Percentiles rank a stretch among this genome's conserved stretches.
Evolutionary conservation across 1,284 basidiomycete species (phyloP).

Genomic region (Puccinia hordei): DNA sequence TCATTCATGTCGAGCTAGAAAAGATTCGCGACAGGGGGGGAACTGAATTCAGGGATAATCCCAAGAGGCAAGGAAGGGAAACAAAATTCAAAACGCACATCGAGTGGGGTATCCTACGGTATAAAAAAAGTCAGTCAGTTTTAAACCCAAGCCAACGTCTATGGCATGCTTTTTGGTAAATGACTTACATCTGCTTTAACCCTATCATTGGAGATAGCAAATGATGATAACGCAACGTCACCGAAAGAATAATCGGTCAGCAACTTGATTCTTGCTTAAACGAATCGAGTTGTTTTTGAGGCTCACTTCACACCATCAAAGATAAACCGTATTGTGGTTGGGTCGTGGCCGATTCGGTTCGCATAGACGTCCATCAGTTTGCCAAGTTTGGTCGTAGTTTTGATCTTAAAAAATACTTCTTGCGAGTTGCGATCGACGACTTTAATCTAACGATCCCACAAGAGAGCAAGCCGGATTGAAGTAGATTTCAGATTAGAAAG

Average conservation of each 20-base stretch:
- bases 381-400: slow-evolving; percentile 86
- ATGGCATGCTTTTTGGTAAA: too few relatives aligned
- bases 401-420: slow-evolving; percentile 98
- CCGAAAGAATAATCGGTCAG: neutral
- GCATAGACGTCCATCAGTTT: slow-evolving; percentile 93
- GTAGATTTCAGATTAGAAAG: neutral
- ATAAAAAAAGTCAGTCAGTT: neutral
- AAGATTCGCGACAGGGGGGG: neutral
- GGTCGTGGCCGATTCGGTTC: slow-evolving; percentile 66
- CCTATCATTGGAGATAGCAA: slow-evolving; percentile 15
- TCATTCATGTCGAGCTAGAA: slow-evolving; percentile 44
- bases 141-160: neutral
- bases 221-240: neutral
- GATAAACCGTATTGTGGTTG: slow-evolving; percentile 40
- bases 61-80: neutral
- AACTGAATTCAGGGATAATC: neutral
- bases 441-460: slow-evolving; percentile 22
- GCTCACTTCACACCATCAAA: slow-evolving; percentile 47
- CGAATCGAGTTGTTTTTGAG: neutral
- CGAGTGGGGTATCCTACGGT: slow-evolving; percentile 41
- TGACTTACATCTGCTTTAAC: slow-evolving; percentile 40
- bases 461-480: neutral
- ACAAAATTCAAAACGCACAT: slow-evolving; percentile 20
- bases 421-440: slow-evolving; percentile 76
- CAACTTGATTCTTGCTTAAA: neutral